phyloP scores from a whole-genome alignment of 441 rosid genomes.

The Pelargonium cotyledonis region DNA sequence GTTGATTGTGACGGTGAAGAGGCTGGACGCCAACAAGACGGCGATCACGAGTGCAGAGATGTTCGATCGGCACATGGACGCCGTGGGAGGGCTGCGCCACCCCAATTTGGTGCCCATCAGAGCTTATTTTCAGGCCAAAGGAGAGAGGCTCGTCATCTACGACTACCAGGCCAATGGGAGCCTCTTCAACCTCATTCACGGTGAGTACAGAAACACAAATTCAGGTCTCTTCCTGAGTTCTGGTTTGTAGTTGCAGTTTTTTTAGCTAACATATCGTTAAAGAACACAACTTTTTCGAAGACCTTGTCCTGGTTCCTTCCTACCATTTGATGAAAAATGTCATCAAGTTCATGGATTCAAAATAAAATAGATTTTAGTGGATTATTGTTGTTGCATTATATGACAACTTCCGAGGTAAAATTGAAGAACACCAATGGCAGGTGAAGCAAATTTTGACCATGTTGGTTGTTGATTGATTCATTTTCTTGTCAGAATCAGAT shows the following conservation, averaged over 20 bases:
- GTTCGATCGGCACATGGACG: constrained; percentile 67
- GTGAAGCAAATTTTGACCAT: background rate
- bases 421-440: background rate
- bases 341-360: too few relatives aligned
- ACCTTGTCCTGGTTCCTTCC: too few relatives aligned
- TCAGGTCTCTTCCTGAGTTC: background rate
- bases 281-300: too few relatives aligned
- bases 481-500: background rate
- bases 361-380: too few relatives aligned
- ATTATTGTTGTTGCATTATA: background rate
- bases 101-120: constrained; percentile 68
- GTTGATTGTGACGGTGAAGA: constrained; percentile 62
- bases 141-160: constrained; percentile 74
- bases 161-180: constrained; percentile 87
- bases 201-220: constrained; percentile 29
- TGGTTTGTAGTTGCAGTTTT: constrained; percentile 4
- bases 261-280: too few relatives aligned
- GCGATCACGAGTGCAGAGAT: constrained; percentile 36
- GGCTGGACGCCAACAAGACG: constrained; percentile 62
- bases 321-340: too few relatives aligned
- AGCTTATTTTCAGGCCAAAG: constrained; percentile 73
- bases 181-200: constrained; percentile 77
- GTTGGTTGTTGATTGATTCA: background rate
- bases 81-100: constrained; percentile 61
- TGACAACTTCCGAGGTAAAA: background rate